Base-by-base conservation (phyloP, 768 basidiomycete genomes). In the Agaricus blazei region DNA sequence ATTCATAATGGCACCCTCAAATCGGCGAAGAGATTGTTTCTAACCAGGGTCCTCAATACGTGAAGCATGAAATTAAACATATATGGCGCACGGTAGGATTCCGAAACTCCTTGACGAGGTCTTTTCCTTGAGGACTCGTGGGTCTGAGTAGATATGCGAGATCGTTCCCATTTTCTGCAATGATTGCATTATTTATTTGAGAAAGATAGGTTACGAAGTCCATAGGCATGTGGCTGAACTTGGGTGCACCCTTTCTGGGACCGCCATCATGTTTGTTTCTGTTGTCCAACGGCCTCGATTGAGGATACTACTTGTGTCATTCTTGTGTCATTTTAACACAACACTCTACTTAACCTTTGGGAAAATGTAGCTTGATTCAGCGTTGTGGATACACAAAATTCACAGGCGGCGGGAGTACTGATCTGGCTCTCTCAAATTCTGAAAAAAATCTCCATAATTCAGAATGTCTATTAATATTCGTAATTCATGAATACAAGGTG, bases 101-200 rank as follows among this genome's bases (percentile, higher is more conserved):
- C 52, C 80, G 78, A 62, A 85, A 84, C 62, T 86, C 83, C 63
- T 88, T 90, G 28, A 87, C 80, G 6, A 89, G 70, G 59, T 84
- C 83, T 67, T 88, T 90, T 15, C 83, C 87, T 59, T 90, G 89
- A 3, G 87, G 83, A 58, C 83, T 87, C 3, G 87, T 86, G 1
- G 87, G 88, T 36, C 87, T 81, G 4, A 91, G 72, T n/a, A 90
- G 75, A 65, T 83, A 88, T 7, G 87, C 88, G 7, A 90, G 70
- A 66, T 81, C 81, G 3, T 78, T 80, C 4, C 88, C 89, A 63
- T 87, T 82, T 66, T 87, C 83, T 14, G 75, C 70, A 11, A 76
- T 64, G 11, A 90, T 71, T 11, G 84, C 79, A 59, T 86, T 80
- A 44, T 80, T 81, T 4, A 91, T 71, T 56, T 85, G 80, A 9